Evolutionary conservation across 176 grass and related monocot genomes (phyloP).

Genomic region (Chloris gayana): DNA sequence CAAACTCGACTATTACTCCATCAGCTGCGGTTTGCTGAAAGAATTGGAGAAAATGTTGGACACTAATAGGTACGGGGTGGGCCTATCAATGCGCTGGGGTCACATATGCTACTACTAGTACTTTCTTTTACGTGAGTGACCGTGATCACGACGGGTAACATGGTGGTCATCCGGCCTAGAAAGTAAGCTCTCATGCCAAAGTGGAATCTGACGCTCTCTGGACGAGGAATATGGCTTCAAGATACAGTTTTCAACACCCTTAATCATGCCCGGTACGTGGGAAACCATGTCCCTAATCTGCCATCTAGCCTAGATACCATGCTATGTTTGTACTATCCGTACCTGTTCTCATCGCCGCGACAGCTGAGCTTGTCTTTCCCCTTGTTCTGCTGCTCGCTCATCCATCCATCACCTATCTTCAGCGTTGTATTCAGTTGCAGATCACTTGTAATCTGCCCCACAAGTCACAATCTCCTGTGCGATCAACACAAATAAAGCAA

Average conservation of each 20-base stretch:
- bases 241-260: background rate
- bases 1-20: too few species aligned
- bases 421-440: background rate
- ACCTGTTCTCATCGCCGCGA: background rate
- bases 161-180: background rate
- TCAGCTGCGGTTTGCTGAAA: too few species aligned
- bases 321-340: background rate
- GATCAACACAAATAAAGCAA: background rate
- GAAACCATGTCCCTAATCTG: constrained; percentile 1
- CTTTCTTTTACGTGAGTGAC: constrained; percentile 18
- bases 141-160: constrained; percentile 28
- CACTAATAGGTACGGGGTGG: constrained; percentile 1
- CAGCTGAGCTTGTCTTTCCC: background rate
- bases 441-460: background rate
- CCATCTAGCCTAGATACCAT: background rate
- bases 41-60: too few species aligned
- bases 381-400: background rate
- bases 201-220: background rate
- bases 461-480: background rate
- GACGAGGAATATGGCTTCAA: background rate
- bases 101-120: background rate
- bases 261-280: background rate
- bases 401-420: background rate
- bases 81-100: constrained; percentile 1
- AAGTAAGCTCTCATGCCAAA: constrained; percentile 1